Evolutionary conservation across 2,329 filamentous ascomycete species (phyloP), one percentile per base, ranked within the genome.

Genomic region (Fusarium algeriense): DNA sequence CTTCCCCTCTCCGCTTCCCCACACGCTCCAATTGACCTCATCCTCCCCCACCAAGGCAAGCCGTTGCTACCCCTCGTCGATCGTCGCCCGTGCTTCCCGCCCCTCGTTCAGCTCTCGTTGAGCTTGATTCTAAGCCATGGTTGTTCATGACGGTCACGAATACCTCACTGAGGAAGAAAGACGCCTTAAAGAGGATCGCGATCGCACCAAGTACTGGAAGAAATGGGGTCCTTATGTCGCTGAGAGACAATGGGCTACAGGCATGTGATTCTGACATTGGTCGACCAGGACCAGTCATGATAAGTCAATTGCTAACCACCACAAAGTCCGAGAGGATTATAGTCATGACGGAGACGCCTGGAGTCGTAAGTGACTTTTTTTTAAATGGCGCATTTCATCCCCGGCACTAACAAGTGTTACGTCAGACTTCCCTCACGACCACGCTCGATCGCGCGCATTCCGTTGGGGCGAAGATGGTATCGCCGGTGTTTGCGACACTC

Each of bases 401-500:
- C 44, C 44, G 63, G 72, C 43, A 71, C 70, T 66, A 52, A 75
- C 68, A 48, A 40, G n/a, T 23, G 23, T 54, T 62, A 32, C 43
- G 60, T 67, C 75, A 97, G 93, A 98, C 84, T 98, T 98, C 80
- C 92, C 94, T 32, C 94, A 98, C 83, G 94, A 98, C 69, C 91
- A 97, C 82, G 93, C 96, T 59, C 90, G 94, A 76, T 95, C 93
- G 66, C 90, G 95, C 81, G 90, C 94, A 69, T 98, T 95, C 81
- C 90, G 95, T 77, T 98, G 95, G 95, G 95, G 95, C 69, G 95
- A 98, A 80, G 95, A 98, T 80, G 95, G 95, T 70, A 98, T 98
- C 82, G 94, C 95, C 61, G 95, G 95, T 79, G 94, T 98, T 32
- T 97, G 83, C 70, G 95, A 98, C 80, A 94, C 93, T 19, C 95